These are phyloP conservation scores for Rubia occidens DNA, from an alignment of 305 asterid species.

Conservation along the genomic window DNA sequence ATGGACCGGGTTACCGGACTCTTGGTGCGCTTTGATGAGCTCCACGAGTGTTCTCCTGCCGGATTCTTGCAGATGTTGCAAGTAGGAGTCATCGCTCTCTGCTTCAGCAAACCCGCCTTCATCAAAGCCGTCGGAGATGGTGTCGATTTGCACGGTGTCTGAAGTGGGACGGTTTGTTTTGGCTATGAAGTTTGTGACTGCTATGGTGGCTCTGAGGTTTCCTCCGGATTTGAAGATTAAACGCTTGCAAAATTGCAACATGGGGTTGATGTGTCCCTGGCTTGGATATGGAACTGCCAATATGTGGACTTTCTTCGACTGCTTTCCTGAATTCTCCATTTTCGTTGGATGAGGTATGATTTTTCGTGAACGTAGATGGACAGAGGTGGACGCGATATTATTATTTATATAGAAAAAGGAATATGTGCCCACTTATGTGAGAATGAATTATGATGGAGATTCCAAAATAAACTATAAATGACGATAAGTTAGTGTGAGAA, in stretches of 20 bases:
- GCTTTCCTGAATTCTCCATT: constrained; percentile 23
- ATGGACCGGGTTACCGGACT: constrained; percentile 25
- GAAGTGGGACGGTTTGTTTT: constrained; percentile 32
- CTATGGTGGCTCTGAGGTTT: constrained; percentile 35
- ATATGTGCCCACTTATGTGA: too few relatives aligned
- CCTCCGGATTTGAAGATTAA: constrained; percentile 47
- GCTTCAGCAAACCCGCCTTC: constrained; percentile 46
- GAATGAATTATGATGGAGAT: too few relatives aligned
- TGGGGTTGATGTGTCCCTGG: constrained; percentile 83
- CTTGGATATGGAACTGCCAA: constrained; percentile 65
- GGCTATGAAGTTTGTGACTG: constrained; percentile 52
- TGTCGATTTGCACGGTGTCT: constrained; percentile 27
- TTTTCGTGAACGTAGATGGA: neutral
- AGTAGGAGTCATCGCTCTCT: constrained; percentile 27
- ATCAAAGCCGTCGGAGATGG: constrained; percentile 66
- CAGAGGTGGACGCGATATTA: neutral
- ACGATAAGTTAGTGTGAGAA: too few relatives aligned
- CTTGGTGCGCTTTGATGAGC: constrained; percentile 27
- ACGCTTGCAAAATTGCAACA: constrained; percentile 62
- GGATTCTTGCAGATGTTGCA: constrained; percentile 24
- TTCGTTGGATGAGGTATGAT: neutral
- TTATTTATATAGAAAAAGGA: too few relatives aligned
- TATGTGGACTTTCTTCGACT: constrained; percentile 30
- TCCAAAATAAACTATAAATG: too few relatives aligned
- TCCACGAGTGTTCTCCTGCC: constrained; percentile 38